phyloP scores from a whole-genome alignment of 768 basidiomycete species.

The Suillus variegatus region DNA sequence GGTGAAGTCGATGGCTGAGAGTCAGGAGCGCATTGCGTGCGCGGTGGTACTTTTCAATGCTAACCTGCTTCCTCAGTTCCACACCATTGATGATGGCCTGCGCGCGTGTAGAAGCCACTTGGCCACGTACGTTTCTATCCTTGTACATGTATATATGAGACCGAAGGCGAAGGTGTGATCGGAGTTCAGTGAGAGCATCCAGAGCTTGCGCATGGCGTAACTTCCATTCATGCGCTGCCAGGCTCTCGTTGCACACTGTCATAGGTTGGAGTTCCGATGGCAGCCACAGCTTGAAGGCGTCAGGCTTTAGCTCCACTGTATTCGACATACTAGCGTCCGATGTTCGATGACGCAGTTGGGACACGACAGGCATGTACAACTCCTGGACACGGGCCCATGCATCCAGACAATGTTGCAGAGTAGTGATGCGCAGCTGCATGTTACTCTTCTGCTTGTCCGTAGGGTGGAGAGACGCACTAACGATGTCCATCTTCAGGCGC shows the following conservation, averaged over 20 bases:
- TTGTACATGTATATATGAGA: constrained; percentile 15
- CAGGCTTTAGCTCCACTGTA: background rate
- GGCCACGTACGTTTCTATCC: constrained; percentile 15
- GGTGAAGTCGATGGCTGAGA: no score
- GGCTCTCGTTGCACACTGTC: background rate
- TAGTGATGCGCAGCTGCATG: background rate
- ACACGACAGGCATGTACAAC: background rate
- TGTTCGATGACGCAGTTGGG: background rate
- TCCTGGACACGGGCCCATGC: background rate
- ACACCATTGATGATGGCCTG: constrained; percentile 1
- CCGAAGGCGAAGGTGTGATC: constrained; percentile 9
- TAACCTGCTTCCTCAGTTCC: constrained; percentile 10
- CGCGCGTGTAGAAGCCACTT: constrained; percentile 8
- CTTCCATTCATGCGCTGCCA: background rate
- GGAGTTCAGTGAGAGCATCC: constrained; percentile 8
- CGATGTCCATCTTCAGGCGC: no score
- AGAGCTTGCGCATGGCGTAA: constrained; percentile 17
- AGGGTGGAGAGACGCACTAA: no score
- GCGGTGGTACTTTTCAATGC: background rate
- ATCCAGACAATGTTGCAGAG: background rate
- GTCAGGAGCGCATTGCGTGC: no score
- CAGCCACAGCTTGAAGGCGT: background rate
- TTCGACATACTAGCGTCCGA: background rate
- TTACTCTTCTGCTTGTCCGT: background rate
- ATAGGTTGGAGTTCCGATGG: background rate